Base-by-base conservation (phyloP, 2,329 filamentous ascomycete genomes). In the Claviceps purpurea region DNA sequence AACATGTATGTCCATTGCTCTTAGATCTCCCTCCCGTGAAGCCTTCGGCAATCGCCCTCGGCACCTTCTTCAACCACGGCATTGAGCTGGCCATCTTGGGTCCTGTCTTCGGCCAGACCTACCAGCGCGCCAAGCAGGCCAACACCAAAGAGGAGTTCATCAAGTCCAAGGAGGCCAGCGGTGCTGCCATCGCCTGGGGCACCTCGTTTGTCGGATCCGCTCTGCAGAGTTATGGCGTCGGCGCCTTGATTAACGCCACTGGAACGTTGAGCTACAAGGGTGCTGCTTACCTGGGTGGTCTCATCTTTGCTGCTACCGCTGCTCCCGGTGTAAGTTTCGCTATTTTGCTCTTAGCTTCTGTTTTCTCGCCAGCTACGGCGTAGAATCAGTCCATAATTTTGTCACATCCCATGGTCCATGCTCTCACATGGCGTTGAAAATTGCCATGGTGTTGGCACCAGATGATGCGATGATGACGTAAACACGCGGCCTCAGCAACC, bases 101-200 rank as follows among this genome's bases (percentile, higher is more conserved):
- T 55, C 91, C 91, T 57, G 74, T 97, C 71, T 95, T 97, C 69
- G 91, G 93, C 66, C 85, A 94, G 65, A 91, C 89, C 65, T 96
- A 95, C 80, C 84, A 90, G 73, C 86, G 88, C 62, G 90, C 91
- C 61, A 90, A 95, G 79, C 75, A 81, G 56, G 82, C 91, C 69
- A 91, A 95, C 81, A 87, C 85, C 65, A 95, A 93, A 76, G 90
- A 97, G 74, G 91, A 97, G 75, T 97, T 96, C 74, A 73, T 94
- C 71, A 85, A 85, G 71, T 94, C 88, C 61, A 91, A 89, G 79
- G 91, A 97, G 76, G 87, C 91, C 58, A 82, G 85, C 56, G 85
- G 86, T 55, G 89, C 90, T 58, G 90, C 87, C 58, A 80, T 89
- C 55, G 87, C 89, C 59, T 95, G 87, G 85, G 89, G 90, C 67